phyloP scores from a whole-genome alignment of 106 monocot genomes.

The Platanthera zijinensis region DNA sequence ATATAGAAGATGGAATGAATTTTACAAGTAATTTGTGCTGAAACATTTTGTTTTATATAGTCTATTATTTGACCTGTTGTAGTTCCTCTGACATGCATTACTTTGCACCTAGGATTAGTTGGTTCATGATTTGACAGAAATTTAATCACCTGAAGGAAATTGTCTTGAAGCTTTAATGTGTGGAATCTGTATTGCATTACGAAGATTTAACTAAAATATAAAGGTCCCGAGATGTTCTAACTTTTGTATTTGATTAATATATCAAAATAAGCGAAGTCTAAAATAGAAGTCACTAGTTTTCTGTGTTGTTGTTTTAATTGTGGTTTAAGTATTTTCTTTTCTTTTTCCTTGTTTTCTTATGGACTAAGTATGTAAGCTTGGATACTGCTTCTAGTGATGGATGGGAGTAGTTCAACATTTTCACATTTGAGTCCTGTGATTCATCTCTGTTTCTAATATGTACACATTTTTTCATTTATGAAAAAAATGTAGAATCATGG shows the following conservation, averaged over 20 bases:
- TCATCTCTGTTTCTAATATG: background rate
- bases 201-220: no score
- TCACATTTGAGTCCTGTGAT: background rate
- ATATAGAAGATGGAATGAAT: background rate
- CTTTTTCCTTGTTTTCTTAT: background rate
- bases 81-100: no score
- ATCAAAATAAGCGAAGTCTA: no score
- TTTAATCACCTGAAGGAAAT: background rate
- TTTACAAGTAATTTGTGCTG: no score
- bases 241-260: no score
- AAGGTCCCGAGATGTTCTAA: no score
- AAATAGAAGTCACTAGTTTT: background rate
- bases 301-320: background rate
- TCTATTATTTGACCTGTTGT: no score
- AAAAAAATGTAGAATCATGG: conserved; percentile 67
- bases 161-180: no score
- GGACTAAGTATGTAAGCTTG: background rate
- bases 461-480: background rate
- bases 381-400: background rate
- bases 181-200: no score
- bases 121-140: background rate
- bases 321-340: background rate
- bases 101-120: background rate
- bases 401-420: background rate
- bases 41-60: no score